Percentiles rank a stretch among this genome's conserved stretches.
Conservation (phyloP, 805 yeast species). For the Myxozyma udenii region DNA sequence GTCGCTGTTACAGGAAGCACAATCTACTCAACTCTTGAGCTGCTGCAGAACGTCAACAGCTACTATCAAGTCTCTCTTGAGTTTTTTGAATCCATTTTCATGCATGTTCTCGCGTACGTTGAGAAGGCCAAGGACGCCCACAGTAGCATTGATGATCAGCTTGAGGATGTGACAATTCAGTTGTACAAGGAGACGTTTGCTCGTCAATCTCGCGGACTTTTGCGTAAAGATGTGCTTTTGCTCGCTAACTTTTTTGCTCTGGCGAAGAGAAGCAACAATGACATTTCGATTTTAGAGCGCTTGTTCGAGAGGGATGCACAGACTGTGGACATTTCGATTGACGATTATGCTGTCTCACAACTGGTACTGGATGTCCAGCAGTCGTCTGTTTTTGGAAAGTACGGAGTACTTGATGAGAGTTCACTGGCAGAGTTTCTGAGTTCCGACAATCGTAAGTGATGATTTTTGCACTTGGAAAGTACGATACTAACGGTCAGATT, state of each 20-base stretch:
- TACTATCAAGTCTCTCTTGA: conserved; percentile 61
- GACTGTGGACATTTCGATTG: conserved; percentile 11
- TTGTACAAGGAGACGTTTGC: conserved; percentile 51
- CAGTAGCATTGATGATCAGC: conserved; percentile 21
- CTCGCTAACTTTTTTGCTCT: conserved; percentile 41
- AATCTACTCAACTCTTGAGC: conserved; percentile 49
- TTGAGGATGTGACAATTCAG: conserved; percentile 37
- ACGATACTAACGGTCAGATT: too few species aligned
- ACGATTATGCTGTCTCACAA: conserved; percentile 12
- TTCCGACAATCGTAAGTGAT: too few species aligned
- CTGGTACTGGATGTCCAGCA: conserved; percentile 5
- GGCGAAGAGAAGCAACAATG: conserved; percentile 5
- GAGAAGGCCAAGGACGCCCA: conserved; percentile 14
- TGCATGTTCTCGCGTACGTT: conserved; percentile 33
- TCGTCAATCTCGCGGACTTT: conserved; percentile 48
- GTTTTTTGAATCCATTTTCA: conserved; percentile 42
- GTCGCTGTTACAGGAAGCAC: conserved; percentile 56
- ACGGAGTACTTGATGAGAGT: conserved; percentile 4
- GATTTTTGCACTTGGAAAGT: too few species aligned
- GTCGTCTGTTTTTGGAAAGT: conserved; percentile 11
- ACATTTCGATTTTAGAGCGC: conserved; percentile 14
- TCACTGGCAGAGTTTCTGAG: conserved; percentile 9
- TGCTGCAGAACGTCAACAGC: conserved; percentile 43
- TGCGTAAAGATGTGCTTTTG: conserved; percentile 45
- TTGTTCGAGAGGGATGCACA: conserved; percentile 19